Base-by-base conservation (phyloP, 345 rosid genomes). In the Sisymbrium irio region DNA sequence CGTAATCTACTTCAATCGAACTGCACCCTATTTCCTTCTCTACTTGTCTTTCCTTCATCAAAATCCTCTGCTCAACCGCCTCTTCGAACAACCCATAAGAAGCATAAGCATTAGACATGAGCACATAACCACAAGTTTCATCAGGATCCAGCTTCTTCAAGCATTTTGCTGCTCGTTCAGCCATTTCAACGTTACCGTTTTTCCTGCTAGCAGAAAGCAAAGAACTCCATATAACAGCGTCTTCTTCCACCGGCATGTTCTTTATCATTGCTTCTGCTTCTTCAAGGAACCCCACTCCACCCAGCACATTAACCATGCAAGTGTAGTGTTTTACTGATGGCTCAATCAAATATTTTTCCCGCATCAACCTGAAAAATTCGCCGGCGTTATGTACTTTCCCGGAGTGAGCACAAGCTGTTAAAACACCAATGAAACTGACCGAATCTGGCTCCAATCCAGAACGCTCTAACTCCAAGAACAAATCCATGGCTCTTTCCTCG, bases 21-120 rank as follows among this genome's bases (percentile, higher is more conserved):
- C 97, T 91, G 74, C 88, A 85, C 15, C 92, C 97, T 9, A 88
- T 90, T 73, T 83, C 85, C 75, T 87, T 91, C 75, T 84, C 85
- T 59, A 84, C 64, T 37, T 74, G 66, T 58, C 74, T 84, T 73
- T 75, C 83, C 76, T 85, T 88, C 90, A 91, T 80, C 51, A 65
- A 71, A 80, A 71, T 14, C 67, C 96, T 91, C 65, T 82, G 84
- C 75, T 62, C 69, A 56, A 83, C 51, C 9, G 97, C 93, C 64
- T 89, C 86, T 69, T 82, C 78, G 10, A 82, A 84, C 72, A 68
- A 73, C 40, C 77, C 68, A 8, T 82, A 61, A 47, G 82, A 86
- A 58, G 93, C 87, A 80, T 84, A 84, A 39, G 84, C 81, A 78
- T 87, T 91, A 60, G 93, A 81, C 93, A 91, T 78, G 15, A 94